A percentile compares a stretch with the other conserved stretches of the same genome.
Evolutionary conservation across 2,329 filamentous ascomycete species (phyloP).

Genomic region (Ophiocordyceps camponoti-saundersi): DNA sequence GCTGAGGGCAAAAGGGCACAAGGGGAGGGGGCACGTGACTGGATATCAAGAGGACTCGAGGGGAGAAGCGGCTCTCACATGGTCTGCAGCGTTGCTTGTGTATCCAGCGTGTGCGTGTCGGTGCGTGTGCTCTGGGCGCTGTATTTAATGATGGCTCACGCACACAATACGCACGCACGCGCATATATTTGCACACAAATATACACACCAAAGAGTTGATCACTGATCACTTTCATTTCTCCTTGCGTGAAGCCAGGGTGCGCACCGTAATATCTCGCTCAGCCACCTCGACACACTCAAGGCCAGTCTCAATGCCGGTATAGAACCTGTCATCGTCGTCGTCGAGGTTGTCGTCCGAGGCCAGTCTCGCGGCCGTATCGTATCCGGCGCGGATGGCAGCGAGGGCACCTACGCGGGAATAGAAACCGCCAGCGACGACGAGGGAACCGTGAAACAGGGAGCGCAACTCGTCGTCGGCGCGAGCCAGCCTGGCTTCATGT

Average conservation of each 20-base stretch:
- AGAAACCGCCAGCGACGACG: slow-evolving; percentile 43
- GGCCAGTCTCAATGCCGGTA: slow-evolving; percentile 7
- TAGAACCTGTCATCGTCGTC: not conserved
- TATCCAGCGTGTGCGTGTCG: not conserved
- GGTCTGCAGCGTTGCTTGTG: not conserved
- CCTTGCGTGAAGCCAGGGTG: not conserved
- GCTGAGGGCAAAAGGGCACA: not conserved
- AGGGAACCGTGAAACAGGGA: slow-evolving; percentile 43
- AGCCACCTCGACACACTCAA: slow-evolving; percentile 14
- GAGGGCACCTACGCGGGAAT: slow-evolving; percentile 32
- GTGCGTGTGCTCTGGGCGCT: not conserved
- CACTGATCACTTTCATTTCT: not conserved
- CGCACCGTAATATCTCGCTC: slow-evolving; percentile 7
- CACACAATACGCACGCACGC: not conserved
- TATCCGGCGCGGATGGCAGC: slow-evolving; percentile 29
- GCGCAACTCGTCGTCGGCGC: slow-evolving; percentile 36
- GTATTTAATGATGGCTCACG: not conserved
- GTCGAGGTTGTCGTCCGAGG: not conserved
- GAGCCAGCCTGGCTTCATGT: slow-evolving; percentile 46
- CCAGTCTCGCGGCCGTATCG: slow-evolving; percentile 10
- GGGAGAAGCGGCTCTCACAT: not conserved
- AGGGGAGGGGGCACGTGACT: not conserved
- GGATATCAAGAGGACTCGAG: not conserved
- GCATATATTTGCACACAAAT: not conserved
- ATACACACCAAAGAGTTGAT: not conserved